Conservation (phyloP, 495 filamentous ascomycete genomes). For the Aspergillus funiculosus region DNA sequence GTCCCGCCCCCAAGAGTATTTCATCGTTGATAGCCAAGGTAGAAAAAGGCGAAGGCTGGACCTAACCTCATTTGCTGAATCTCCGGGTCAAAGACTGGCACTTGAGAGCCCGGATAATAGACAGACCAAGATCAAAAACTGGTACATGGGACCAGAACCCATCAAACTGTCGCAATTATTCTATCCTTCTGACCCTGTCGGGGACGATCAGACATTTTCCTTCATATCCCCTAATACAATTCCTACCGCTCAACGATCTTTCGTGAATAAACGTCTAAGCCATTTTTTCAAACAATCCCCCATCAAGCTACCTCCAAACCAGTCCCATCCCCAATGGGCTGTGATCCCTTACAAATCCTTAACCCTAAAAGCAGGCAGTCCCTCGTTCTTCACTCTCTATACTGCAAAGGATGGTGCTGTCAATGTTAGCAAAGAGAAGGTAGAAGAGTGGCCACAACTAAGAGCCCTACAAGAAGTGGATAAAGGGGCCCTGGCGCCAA, state of each 20-base stretch:
- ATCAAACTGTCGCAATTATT: slow-evolving; percentile 21
- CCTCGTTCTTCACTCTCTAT: slow-evolving; percentile 25
- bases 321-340: slow-evolving; percentile 15
- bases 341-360: slow-evolving; percentile 23
- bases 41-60: slow-evolving; percentile 39
- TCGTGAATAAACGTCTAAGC: slow-evolving; percentile 24
- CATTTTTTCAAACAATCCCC: slow-evolving; percentile 23
- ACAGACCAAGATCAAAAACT: slow-evolving; percentile 4
- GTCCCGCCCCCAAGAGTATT: slow-evolving; percentile 22
- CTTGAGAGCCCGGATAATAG: background rate
- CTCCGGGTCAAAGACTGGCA: background rate
- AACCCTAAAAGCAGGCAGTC: slow-evolving; percentile 4
- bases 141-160: slow-evolving; percentile 30
- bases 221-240: slow-evolving; percentile 16
- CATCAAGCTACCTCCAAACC: slow-evolving; percentile 10
- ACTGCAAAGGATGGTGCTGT: slow-evolving; percentile 19
- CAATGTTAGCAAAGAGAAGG: slow-evolving; percentile 21
- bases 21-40: slow-evolving; percentile 32
- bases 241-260: slow-evolving; percentile 20
- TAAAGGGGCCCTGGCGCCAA: background rate
- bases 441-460: slow-evolving; percentile 22
- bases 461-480: background rate
- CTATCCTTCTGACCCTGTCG: slow-evolving; percentile 16
- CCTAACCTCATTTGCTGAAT: slow-evolving; percentile 6
- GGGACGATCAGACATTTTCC: slow-evolving; percentile 16